Base-by-base conservation (phyloP, 2,329 filamentous ascomycete genomes). In the Pyricularia pennisetigena region DNA sequence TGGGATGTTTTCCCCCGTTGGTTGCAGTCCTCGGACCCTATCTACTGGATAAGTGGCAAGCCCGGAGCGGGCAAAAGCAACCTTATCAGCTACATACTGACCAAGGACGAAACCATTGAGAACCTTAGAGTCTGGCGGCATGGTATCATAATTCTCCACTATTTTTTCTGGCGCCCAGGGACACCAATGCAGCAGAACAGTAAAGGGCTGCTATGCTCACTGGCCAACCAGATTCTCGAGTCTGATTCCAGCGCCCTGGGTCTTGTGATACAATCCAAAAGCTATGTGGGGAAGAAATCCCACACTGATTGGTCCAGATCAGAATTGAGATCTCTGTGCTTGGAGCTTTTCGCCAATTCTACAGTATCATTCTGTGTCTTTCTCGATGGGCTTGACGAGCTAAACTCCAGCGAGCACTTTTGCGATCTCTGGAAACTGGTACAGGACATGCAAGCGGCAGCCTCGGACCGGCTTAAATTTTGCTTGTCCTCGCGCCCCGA, bases 21-120 rank as follows among this genome's bases (percentile, higher is more conserved):
- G 57, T 24, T 67, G 3, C 28, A 30, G 9, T 64, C 62, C 6
- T 10, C 24, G 4, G 63, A 57, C 2, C 7, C 41, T 14, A 28
- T 66, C 0, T 78, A 75, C 68, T 79, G 75, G 72, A 73, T 78
- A 41, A 72, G 70, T 16, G 76, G 76, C 0, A 78, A 78, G 66
- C 72, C 74, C 0, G 77, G 75, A 0, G 73, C 75, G 1, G 77
- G 77, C 1, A 78, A 79, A 61, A 74, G 71, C 20, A 77, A 74
- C 0, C 64, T 78, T 28, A 72, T 77, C 68, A 77, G 75, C 41
- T 77, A 72, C 64, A 62, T 78, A 10, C 12, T 70, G 2, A 41
- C 68, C 0, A 62, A 73, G 14, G 3, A 64, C 1, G 23, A 61
- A 9, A 76, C 74, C 0, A 16, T 14, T 4, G 7, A 63, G 3